Percentiles rank a stretch among this genome's conserved stretches.
These are phyloP conservation scores for Chalaropsis ovoidea DNA, from an alignment of 2,329 filamentous ascomycete species.

Conservation along the genomic window DNA sequence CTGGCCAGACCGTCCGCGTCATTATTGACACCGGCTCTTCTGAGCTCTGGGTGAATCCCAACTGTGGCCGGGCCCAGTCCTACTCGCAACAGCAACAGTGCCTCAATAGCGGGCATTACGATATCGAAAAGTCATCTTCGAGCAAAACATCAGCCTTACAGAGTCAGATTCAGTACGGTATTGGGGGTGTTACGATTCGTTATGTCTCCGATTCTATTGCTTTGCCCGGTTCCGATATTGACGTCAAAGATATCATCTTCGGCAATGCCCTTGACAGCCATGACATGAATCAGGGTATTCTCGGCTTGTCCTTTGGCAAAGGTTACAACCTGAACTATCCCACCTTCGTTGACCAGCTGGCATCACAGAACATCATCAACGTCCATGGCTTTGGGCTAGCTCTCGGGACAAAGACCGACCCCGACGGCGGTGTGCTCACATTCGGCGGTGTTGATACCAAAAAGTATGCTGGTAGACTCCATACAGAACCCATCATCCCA, in stretches of 20 bases:
- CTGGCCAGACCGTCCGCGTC: conserved; percentile 34
- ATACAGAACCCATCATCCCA: conserved; percentile 29
- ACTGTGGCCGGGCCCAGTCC: conserved; percentile 29
- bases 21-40: conserved; percentile 37
- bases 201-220: conserved; percentile 31
- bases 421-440: conserved; percentile 31
- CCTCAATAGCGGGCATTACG: conserved; percentile 23
- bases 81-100: conserved; percentile 25
- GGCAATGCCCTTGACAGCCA: conserved; percentile 30
- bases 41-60: conserved; percentile 38
- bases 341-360: conserved; percentile 31
- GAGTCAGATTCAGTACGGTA: conserved; percentile 30
- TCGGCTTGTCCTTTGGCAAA: conserved; percentile 32
- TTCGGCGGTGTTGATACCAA: conserved; percentile 41
- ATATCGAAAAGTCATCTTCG: conserved; percentile 28
- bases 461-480: conserved; percentile 36
- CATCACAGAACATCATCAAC: conserved; percentile 29
- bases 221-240: conserved; percentile 29
- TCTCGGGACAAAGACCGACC: conserved; percentile 31
- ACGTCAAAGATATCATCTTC: conserved; percentile 30
- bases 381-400: conserved; percentile 32
- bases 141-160: conserved; percentile 24
- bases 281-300: conserved; percentile 31
- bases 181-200: conserved; percentile 29
- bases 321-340: conserved; percentile 29